These are phyloP conservation scores for Paramyrothecium sp. DNA, from an alignment of 2,329 filamentous ascomycete species.

Conservation along the genomic window DNA sequence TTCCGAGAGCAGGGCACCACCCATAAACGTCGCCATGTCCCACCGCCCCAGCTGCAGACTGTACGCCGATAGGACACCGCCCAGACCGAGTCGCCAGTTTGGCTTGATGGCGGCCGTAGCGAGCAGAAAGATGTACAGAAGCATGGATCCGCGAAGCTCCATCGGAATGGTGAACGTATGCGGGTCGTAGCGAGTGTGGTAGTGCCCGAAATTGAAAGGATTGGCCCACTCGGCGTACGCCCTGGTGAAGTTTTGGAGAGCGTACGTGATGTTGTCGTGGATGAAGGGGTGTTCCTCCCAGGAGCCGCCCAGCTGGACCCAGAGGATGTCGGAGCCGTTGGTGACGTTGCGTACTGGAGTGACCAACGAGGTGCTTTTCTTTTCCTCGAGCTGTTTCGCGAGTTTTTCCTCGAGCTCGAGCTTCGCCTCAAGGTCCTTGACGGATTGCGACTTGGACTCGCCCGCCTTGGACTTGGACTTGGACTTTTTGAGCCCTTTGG, in stretches of 20 bases:
- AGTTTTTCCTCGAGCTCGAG: too few relatives aligned
- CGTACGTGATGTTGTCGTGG: slow-evolving; percentile 34
- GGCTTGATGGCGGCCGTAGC: slow-evolving; percentile 34
- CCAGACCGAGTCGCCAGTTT: slow-evolving; percentile 29
- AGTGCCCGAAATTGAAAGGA: slow-evolving; percentile 36
- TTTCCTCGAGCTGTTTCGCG: too few relatives aligned
- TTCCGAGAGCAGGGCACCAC: slow-evolving; percentile 34
- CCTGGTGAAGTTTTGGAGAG: slow-evolving; percentile 34
- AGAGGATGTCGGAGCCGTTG: slow-evolving; percentile 26
- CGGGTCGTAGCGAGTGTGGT: slow-evolving; percentile 38
- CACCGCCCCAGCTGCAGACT: slow-evolving; percentile 32
- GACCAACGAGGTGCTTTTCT: not conserved
- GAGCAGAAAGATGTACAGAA: slow-evolving; percentile 37
- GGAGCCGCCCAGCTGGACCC: slow-evolving; percentile 36
- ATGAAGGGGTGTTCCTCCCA: slow-evolving; percentile 41
- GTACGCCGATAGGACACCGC: slow-evolving; percentile 27
- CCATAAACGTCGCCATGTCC: slow-evolving; percentile 39
- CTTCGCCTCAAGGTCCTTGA: too few relatives aligned
- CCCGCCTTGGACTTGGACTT: not conserved
- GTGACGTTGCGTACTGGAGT: slow-evolving; percentile 18
- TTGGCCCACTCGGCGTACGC: slow-evolving; percentile 38
- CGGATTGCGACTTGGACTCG: not conserved
- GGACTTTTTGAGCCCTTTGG: slow-evolving; percentile 2
- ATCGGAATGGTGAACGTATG: slow-evolving; percentile 41
- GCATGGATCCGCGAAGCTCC: slow-evolving; percentile 38